These are phyloP conservation scores for Coemansia nantahalensis DNA, from an alignment of 192 early-diverging fungal species.

Conservation along the genomic window DNA sequence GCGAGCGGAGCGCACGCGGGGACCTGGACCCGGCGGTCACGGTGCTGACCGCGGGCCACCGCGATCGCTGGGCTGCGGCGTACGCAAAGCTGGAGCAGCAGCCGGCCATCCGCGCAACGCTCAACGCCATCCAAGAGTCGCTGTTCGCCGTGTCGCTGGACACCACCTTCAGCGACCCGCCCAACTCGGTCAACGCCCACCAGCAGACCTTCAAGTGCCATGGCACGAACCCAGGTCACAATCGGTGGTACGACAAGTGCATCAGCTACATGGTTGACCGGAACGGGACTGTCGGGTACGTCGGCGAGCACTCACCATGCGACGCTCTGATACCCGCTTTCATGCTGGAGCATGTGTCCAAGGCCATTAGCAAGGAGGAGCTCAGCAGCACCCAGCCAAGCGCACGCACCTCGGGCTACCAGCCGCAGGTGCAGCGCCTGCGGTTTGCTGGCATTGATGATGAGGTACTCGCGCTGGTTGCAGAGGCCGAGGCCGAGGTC, in stretches of 20 bases:
- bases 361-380: slow-evolving; percentile 23
- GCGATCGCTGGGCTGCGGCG: slow-evolving; percentile 77
- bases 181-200: slow-evolving; percentile 24
- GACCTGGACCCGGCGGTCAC: slow-evolving; percentile 59
- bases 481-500: slow-evolving; percentile 56
- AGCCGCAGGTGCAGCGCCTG: slow-evolving; percentile 56
- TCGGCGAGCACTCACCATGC: slow-evolving; percentile 81
- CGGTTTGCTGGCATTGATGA: slow-evolving; percentile 28
- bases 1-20: slow-evolving; percentile 9
- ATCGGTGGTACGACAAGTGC: slow-evolving; percentile 90
- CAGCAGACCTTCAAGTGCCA: slow-evolving; percentile 33
- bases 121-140: slow-evolving; percentile 66
- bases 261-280: slow-evolving; percentile 67
- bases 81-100: slow-evolving; percentile 64
- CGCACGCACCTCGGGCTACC: slow-evolving; percentile 48
- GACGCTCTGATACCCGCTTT: slow-evolving; percentile 76
- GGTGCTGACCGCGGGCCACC: slow-evolving; percentile 73
- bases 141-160: slow-evolving; percentile 78
- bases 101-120: slow-evolving; percentile 58
- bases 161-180: slow-evolving; percentile 56
- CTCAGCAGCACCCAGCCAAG: slow-evolving; percentile 17
- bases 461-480: slow-evolving; percentile 29
- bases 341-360: slow-evolving; percentile 54
- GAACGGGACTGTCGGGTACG: slow-evolving; percentile 64
- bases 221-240: slow-evolving; percentile 59